A percentile compares a stretch with the other conserved stretches of the same genome.
phyloP scores from a whole-genome alignment of 495 filamentous ascomycete genomes.

The Neurospora intermedia region DNA sequence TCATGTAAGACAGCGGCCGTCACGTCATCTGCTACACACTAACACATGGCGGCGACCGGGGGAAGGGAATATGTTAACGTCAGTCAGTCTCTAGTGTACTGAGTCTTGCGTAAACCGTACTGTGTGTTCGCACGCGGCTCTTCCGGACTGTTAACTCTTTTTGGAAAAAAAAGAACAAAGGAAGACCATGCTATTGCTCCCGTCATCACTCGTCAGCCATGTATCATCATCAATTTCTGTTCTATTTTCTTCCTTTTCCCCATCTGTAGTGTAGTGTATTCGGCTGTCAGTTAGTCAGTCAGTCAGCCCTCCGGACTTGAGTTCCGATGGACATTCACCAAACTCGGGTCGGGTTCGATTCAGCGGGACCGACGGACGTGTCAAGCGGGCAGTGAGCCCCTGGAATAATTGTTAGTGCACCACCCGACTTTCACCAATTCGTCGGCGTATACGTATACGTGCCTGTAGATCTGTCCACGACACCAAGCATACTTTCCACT shows the following conservation, averaged over 20 bases:
- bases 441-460: too few species aligned
- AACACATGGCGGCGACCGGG: background rate
- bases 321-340: too few species aligned
- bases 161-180: background rate
- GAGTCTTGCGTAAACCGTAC: too few species aligned
- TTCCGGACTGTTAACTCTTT: background rate
- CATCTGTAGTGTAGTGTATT: background rate
- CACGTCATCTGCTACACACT: background rate
- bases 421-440: background rate
- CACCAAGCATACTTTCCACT: background rate
- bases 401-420: background rate
- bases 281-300: background rate
- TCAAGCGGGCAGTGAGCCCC: background rate
- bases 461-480: background rate
- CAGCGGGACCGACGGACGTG: background rate
- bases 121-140: background rate
- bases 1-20: background rate
- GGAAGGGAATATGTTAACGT: background rate
- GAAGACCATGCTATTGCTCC: background rate
- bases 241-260: background rate
- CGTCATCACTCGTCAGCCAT: background rate
- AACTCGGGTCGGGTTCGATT: background rate
- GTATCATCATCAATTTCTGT: background rate
- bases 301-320: background rate
- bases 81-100: background rate